phyloP scores from a whole-genome alignment of 2,329 filamentous ascomycete species.

The Xylariaceae sp. region DNA sequence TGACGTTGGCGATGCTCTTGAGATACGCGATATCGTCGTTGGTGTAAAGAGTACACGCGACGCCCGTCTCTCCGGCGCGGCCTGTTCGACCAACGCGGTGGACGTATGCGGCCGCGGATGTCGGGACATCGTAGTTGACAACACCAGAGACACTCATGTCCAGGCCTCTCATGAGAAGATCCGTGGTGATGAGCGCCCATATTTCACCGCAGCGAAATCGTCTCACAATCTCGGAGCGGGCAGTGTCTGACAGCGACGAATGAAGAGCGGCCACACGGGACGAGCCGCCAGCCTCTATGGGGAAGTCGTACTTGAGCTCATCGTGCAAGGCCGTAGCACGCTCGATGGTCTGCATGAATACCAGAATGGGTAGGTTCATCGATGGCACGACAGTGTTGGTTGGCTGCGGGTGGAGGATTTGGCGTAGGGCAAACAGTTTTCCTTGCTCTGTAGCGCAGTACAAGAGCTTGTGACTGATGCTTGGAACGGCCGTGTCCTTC shows the following conservation, averaged over 20 bases:
- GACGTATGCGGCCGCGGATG: conserved; percentile 85
- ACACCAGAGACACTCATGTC: conserved; percentile 97
- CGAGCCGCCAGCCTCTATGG: conserved; percentile 79
- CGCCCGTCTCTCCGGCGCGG: conserved; percentile 80
- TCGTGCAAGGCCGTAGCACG: conserved; percentile 83
- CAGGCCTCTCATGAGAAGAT: conserved; percentile 85
- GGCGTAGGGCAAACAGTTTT: conserved; percentile 86
- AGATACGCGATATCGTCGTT: conserved; percentile 89
- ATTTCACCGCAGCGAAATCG: conserved; percentile 88
- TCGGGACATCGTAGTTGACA: conserved; percentile 95
- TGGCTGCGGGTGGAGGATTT: conserved; percentile 76
- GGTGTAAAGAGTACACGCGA: conserved; percentile 92
- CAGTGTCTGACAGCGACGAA: conserved; percentile 74
- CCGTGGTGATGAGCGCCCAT: conserved; percentile 95
- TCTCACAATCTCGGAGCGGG: conserved; percentile 78
- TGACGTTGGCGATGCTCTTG: conserved; percentile 90
- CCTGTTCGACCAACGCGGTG: conserved; percentile 92
- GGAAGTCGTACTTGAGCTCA: conserved; percentile 93
- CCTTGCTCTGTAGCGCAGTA: conserved; percentile 93
- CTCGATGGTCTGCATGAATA: conserved; percentile 95
- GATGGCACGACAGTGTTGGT: conserved; percentile 53
- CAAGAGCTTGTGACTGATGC: conserved; percentile 81
- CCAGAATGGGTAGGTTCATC: conserved; percentile 83
- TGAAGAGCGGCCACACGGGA: conserved; percentile 87
- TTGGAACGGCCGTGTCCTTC: conserved; percentile 93